Conservation (phyloP, 2,329 filamentous ascomycete species). For the Pseudogymnoascus sp. region DNA sequence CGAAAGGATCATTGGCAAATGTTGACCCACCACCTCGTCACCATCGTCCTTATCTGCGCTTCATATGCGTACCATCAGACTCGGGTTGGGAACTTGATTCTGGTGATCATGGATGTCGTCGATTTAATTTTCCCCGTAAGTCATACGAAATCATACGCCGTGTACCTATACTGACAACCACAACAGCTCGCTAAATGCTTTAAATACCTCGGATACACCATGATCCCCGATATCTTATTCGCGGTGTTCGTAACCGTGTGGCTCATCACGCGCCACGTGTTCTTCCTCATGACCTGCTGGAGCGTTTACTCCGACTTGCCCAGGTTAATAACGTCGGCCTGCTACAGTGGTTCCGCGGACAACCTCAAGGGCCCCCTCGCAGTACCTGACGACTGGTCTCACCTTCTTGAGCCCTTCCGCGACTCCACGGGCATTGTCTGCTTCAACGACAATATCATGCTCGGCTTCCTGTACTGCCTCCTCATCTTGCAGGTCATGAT, state of each 20-base stretch:
- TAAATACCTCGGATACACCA: constrained; percentile 76
- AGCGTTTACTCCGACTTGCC: constrained; percentile 66
- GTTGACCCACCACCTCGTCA: constrained; percentile 91
- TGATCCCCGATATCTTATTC: constrained; percentile 73
- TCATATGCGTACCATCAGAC: constrained; percentile 85
- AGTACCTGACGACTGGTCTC: constrained; percentile 44
- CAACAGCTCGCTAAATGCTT: constrained; percentile 78
- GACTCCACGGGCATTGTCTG: constrained; percentile 68
- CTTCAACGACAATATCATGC: constrained; percentile 67
- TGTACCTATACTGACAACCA: constrained; percentile 9
- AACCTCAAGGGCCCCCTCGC: constrained; percentile 47
- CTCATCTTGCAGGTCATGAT: constrained; percentile 72
- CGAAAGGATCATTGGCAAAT: constrained; percentile 95
- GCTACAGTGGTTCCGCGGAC: constrained; percentile 55
- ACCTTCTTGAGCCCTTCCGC: constrained; percentile 67
- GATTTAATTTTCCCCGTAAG: constrained; percentile 80
- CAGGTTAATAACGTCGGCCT: constrained; percentile 55
- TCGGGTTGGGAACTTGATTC: constrained; percentile 77
- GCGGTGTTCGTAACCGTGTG: constrained; percentile 79
- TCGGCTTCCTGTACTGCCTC: constrained; percentile 68
- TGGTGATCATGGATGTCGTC: constrained; percentile 89
- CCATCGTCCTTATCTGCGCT: constrained; percentile 67
- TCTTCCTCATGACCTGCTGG: constrained; percentile 74
- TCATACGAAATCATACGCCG: constrained; percentile 11
- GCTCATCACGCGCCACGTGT: constrained; percentile 73